Percentiles rank a stretch among this genome's conserved stretches.
phyloP scores from a whole-genome alignment of 495 filamentous ascomycete genomes.

The Aspergillus funiculosus region DNA sequence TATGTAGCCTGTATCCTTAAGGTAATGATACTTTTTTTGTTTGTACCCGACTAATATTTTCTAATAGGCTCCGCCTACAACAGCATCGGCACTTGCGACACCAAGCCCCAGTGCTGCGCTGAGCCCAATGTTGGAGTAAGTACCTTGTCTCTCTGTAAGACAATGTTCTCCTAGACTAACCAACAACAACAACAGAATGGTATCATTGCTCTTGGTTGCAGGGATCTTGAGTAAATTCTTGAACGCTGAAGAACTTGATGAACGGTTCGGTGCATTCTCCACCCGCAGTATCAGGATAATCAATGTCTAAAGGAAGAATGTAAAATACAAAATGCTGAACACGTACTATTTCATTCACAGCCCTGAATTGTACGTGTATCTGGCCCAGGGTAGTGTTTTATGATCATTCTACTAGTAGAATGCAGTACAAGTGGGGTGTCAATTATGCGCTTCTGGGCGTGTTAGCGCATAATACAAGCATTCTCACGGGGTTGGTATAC shows the following conservation, averaged over 20 bases:
- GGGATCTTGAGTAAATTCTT: constrained; percentile 5
- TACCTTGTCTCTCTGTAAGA: neutral
- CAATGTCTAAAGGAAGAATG: neutral
- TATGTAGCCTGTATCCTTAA: constrained; percentile 17
- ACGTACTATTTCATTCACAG: too few relatives aligned
- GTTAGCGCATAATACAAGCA: too few relatives aligned
- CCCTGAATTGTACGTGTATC: too few relatives aligned
- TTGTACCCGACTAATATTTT: constrained; percentile 1
- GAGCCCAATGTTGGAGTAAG: constrained; percentile 35
- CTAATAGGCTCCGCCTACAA: constrained; percentile 27
- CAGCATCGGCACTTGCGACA: constrained; percentile 14
- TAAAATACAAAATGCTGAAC: too few relatives aligned
- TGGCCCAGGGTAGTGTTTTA: too few relatives aligned
- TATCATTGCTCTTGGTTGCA: constrained; percentile 25
- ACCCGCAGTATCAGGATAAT: too few relatives aligned
- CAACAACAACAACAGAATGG: constrained; percentile 20
- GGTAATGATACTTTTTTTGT: neutral
- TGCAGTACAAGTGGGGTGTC: too few relatives aligned
- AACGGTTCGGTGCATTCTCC: neutral
- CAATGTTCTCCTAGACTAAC: neutral
- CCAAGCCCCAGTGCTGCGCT: constrained; percentile 31
- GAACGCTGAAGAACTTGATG: neutral
- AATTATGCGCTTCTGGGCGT: too few relatives aligned
- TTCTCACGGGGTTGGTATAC: too few relatives aligned
- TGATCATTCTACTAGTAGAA: too few relatives aligned